Base-by-base conservation (phyloP, 2,329 filamentous ascomycete genomes). In the Ophiostoma tasmaniense region DNA sequence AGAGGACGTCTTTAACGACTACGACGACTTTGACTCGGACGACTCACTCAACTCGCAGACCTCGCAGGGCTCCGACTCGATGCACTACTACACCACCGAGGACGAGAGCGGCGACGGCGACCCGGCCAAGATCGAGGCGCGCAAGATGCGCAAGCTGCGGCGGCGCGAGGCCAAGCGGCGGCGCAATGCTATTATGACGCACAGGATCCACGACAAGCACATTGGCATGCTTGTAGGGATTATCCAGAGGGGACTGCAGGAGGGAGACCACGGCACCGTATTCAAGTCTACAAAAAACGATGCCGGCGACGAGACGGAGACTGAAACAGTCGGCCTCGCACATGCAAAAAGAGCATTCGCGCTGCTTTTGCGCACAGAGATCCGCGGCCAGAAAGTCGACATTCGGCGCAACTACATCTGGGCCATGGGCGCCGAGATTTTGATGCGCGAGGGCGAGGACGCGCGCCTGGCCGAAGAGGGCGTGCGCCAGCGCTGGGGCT, bases 341-440 rank as follows among this genome's bases (percentile, higher is more conserved):
- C 88, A 90, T 55, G 93, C 93, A 0, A 86, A 86, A 66, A 83
- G 90, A 70, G 90, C 91, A 0, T 94, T 92, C 83, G 89, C 87
- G 0, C 79, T 96, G 72, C 82, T 97, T 39, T 76, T 93, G 64
- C 85, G 85, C 83, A 78, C 79, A 5, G 71, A 73, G 66, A 80
- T 88, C 30, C 72, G 79, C 69, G 87, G 87, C 2, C 77, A 78
- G 65, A 79, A 80, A 7, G 81, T 93, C 25, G 92, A 97, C 76
- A 77, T 94, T 65, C 85, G 92, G 52, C 81, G 81, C 25, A 84
- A 89, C 74, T 85, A 87, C 45, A 84, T 90, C 72, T 97, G 93
- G 94, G 89, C 89, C 17, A 84, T 97, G 62, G 93, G 92, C 0
- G 92, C 91, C 1, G 93, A 97, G 78, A 86, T 97, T 25, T 79